Percentiles rank a stretch among this genome's conserved stretches.
phyloP scores from a whole-genome alignment of 2,329 filamentous ascomycete species.

The Botrytis tulipae region DNA sequence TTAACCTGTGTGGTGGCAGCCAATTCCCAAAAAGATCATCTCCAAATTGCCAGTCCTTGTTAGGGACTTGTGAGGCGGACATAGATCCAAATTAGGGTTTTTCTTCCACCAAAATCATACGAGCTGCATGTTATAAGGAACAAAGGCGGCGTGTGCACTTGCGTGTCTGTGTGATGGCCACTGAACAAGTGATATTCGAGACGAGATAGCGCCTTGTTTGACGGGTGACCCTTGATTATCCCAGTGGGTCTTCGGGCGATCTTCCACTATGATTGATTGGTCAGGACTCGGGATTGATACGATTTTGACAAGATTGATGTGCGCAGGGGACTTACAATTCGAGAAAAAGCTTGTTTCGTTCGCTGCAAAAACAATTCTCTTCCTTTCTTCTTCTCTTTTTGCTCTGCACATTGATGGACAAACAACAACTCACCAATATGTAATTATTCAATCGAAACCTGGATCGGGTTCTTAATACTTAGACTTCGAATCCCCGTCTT shows the following conservation, averaged over 20 bases:
- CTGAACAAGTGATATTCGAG: constrained; percentile 8
- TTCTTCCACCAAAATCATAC: background rate
- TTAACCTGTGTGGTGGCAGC: background rate
- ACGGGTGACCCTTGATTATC: constrained; percentile 3
- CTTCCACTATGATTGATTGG: constrained; percentile 6
- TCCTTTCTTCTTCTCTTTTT: background rate
- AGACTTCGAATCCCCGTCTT: background rate
- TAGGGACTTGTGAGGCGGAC: background rate
- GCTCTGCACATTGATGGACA: background rate
- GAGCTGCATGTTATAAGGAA: background rate
- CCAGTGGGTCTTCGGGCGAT: background rate
- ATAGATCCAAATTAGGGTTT: background rate
- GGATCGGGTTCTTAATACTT: too few species aligned
- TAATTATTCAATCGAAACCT: background rate
- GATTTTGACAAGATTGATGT: constrained; percentile 9
- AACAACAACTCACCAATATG: background rate
- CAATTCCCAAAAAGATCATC: background rate
- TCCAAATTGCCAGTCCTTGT: background rate
- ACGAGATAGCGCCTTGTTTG: constrained; percentile 3
- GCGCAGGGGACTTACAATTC: background rate
- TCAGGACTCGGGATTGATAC: background rate
- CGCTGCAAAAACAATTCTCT: background rate
- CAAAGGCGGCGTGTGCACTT: constrained; percentile 9
- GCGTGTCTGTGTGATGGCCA: background rate
- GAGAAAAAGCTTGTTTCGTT: constrained; percentile 14